A percentile compares a stretch with the other conserved stretches of the same genome.
Conservation (phyloP, 768 basidiomycete genomes). For the Termitomyces sp. region DNA sequence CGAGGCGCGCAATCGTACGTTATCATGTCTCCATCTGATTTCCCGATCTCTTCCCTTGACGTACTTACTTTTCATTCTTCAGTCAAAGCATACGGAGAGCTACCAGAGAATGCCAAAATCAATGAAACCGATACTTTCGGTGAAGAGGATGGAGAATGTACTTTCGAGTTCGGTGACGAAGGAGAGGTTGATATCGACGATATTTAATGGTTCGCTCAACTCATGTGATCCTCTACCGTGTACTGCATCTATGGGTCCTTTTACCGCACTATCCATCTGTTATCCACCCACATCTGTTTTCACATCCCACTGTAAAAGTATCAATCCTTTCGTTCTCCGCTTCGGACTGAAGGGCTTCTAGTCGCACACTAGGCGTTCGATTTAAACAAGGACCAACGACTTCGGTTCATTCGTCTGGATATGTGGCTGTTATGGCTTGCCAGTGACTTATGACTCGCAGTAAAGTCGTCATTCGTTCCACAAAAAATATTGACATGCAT, state of each 20-base stretch:
- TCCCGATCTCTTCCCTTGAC: neutral
- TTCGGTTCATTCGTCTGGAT: neutral
- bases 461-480: neutral
- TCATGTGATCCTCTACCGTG: neutral
- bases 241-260: slow-evolving; percentile 8
- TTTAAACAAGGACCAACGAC: no score
- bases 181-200: slow-evolving; percentile 89
- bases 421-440: neutral
- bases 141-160: slow-evolving; percentile 86
- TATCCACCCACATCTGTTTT: slow-evolving; percentile 6
- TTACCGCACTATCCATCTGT: slow-evolving; percentile 1
- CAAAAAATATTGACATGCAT: neutral
- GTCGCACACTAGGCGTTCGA: neutral
- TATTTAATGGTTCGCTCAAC: slow-evolving; percentile 46
- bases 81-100: slow-evolving; percentile 98
- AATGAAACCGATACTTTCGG: slow-evolving; percentile 95
- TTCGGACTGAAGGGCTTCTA: neutral
- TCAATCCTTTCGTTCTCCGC: neutral
- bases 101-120: slow-evolving; percentile 95
- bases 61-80: neutral
- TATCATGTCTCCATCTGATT: neutral
- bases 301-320: slow-evolving; percentile 14
- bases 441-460: neutral
- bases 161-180: slow-evolving; percentile 88
- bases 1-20: slow-evolving; percentile 78